A percentile compares a stretch with the other conserved stretches of the same genome.
These are phyloP conservation scores for Cystobasidium onofrii DNA, from an alignment of 768 basidiomycete genomes.

Conservation along the genomic window DNA sequence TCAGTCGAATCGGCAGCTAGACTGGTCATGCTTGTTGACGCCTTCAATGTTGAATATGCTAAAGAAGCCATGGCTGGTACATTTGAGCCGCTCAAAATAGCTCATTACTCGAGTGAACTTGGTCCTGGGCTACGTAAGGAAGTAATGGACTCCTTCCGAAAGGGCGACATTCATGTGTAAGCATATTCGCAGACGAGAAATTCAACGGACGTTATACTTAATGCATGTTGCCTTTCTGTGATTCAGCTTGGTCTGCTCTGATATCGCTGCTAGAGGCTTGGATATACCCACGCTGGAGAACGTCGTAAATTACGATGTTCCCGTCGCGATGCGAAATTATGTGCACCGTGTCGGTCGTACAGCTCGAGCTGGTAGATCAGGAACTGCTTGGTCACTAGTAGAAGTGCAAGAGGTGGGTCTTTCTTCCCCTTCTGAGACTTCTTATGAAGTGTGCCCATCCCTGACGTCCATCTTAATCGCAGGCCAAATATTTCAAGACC, in stretches of 20 bases:
- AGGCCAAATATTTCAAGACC: conserved; percentile 57
- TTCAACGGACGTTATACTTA: too few relatives aligned
- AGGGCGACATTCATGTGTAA: conserved; percentile 73
- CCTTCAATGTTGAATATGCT: conserved; percentile 54
- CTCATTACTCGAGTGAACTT: conserved; percentile 82
- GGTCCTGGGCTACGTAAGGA: conserved; percentile 61
- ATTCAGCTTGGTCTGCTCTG: conserved; percentile 81
- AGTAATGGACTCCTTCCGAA: conserved; percentile 71
- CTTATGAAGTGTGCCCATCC: not conserved
- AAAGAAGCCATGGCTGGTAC: conserved; percentile 33
- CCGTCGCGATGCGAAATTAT: conserved; percentile 96
- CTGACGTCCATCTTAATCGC: not conserved
- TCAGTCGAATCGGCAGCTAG: conserved; percentile 80
- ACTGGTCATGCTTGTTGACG: conserved; percentile 69
- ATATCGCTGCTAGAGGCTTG: conserved; percentile 89
- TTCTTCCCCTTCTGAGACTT: not conserved
- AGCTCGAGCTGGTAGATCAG: conserved; percentile 78
- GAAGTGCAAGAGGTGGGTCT: conserved; percentile 63
- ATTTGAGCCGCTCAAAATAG: conserved; percentile 45
- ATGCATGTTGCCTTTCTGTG: not conserved
- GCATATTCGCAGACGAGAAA: too few relatives aligned
- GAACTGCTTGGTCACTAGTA: conserved; percentile 88
- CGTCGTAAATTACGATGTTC: conserved; percentile 90
- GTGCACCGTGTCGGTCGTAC: conserved; percentile 95
- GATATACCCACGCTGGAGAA: conserved; percentile 86